Base-by-base conservation (phyloP, 495 filamentous ascomycete genomes). In the Podospora fimiseda region DNA sequence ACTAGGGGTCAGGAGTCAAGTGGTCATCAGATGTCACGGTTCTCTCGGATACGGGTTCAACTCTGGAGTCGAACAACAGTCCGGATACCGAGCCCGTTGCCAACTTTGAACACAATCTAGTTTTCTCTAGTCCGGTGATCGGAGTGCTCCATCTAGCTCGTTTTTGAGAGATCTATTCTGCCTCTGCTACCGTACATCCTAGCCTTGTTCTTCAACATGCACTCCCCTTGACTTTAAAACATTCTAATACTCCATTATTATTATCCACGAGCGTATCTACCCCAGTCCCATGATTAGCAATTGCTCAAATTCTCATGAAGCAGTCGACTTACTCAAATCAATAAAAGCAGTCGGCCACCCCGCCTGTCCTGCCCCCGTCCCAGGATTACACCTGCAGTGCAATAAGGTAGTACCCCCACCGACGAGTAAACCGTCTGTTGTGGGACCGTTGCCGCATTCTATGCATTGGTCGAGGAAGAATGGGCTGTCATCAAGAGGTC, bases 381-480 rank as follows among this genome's bases (percentile, higher is more conserved):
- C 61, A 1, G 61, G 59, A 42, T 64, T 57, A 48, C 61, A 64
- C 40, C 52, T 23, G 51, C 61, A 64, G 36, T 59, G 51, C 21
- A 61, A 16, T 36, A 61, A 41, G 1, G 50, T 51, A n/a, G 56
- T 50, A 2, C 37, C 47, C 6, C 14, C 47, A 19, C 38, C 40
- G 1, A 60, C 20, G 14, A 60, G 38, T 9, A 56, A 41, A 2
- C 51, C 52, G n/a, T 30, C 37, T 1, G 43, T 41, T 1, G 58
- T 50, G 22, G 51, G 50, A 27, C 45, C 22, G 51, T 60, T 64
- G 30, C 43, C 52, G 56, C 61, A 64, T 11, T 57, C 42, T 47
- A 64, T 33, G 56, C 61, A 64, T 33, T 64, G 59, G 43, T 61
- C 58, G 36, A 48, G 52, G 14, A 58, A 42, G 48, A 51, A 50